These are phyloP conservation scores for Naganishia onofrii DNA, from an alignment of 768 basidiomycete genomes.

Conservation along the genomic window DNA sequence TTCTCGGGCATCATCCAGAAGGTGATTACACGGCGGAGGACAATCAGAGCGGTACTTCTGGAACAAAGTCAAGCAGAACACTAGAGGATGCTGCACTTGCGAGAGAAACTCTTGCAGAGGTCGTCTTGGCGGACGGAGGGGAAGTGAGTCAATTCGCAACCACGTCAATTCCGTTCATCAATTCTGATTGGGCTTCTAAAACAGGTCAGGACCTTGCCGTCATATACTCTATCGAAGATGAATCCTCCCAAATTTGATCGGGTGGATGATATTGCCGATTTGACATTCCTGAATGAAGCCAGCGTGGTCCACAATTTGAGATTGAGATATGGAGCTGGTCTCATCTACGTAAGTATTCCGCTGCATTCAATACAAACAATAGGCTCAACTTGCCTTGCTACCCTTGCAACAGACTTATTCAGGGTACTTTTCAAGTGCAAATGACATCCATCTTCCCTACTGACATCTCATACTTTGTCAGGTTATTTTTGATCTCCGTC, in stretches of 20 bases:
- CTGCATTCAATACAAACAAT: not conserved
- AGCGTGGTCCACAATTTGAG: conserved; percentile 97
- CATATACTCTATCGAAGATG: conserved; percentile 87
- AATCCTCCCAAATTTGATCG: conserved; percentile 98
- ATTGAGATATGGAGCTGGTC: conserved; percentile 81
- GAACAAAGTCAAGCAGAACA: not conserved
- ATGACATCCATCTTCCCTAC: not conserved
- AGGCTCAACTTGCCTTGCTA: not conserved
- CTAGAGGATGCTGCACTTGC: conserved; percentile 23
- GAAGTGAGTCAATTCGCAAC: conserved; percentile 61
- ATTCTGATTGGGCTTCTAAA: not conserved
- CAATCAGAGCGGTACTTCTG: not conserved
- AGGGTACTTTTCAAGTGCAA: conserved; percentile 20
- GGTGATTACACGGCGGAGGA: conserved; percentile 3
- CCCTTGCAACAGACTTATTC: conserved; percentile 40
- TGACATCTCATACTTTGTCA: conserved; percentile 72
- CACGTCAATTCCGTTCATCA: not conserved
- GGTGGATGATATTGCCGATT: conserved; percentile 94
- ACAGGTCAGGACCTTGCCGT: conserved; percentile 67
- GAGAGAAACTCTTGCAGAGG: conserved; percentile 60
- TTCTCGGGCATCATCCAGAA: not conserved
- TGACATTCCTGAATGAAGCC: conserved; percentile 96
- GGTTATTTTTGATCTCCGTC: conserved; percentile 95
- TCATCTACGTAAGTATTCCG: conserved; percentile 56
- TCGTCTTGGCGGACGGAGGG: conserved; percentile 77